Percentiles rank a stretch among this genome's conserved stretches.
These are phyloP conservation scores for Xylaria sp. DNA, from an alignment of 2,329 filamentous ascomycete genomes.

Conservation along the genomic window DNA sequence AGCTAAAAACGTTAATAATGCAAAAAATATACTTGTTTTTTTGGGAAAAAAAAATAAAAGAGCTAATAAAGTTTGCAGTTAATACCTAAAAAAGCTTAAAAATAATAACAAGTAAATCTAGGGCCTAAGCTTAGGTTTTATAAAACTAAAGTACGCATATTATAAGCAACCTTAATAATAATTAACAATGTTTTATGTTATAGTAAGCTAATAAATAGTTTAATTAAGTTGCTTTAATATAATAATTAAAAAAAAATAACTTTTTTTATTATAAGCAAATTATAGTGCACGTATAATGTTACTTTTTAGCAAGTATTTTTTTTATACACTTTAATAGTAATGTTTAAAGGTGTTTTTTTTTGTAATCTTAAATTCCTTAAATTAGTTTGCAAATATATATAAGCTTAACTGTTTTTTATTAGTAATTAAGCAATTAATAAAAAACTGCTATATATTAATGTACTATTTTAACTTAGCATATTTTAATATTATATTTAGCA, in stretches of 20 bases:
- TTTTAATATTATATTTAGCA: background rate
- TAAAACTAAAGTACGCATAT: background rate
- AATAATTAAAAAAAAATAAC: constrained; percentile 2
- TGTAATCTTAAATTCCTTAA: background rate
- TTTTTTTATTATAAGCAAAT: background rate
- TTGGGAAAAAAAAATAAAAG: too few relatives aligned
- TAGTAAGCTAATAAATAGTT: too few relatives aligned
- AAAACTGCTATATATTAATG: background rate
- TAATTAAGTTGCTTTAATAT: too few relatives aligned
- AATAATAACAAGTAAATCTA: background rate
- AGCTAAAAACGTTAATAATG: background rate
- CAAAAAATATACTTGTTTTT: background rate
- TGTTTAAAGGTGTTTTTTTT: background rate
- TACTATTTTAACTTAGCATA: background rate
- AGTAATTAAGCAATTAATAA: background rate
- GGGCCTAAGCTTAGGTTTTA: background rate
- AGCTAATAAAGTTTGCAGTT: background rate
- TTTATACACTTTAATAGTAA: background rate
- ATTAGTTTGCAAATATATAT: background rate
- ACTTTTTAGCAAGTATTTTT: background rate
- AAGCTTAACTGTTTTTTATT: background rate
- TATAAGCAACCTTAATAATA: background rate
- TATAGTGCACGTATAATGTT: background rate
- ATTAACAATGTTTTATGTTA: too few relatives aligned
- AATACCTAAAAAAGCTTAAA: background rate